These are phyloP conservation scores for Phlegmacium glaucopus DNA, from an alignment of 768 basidiomycete genomes.

Conservation along the genomic window DNA sequence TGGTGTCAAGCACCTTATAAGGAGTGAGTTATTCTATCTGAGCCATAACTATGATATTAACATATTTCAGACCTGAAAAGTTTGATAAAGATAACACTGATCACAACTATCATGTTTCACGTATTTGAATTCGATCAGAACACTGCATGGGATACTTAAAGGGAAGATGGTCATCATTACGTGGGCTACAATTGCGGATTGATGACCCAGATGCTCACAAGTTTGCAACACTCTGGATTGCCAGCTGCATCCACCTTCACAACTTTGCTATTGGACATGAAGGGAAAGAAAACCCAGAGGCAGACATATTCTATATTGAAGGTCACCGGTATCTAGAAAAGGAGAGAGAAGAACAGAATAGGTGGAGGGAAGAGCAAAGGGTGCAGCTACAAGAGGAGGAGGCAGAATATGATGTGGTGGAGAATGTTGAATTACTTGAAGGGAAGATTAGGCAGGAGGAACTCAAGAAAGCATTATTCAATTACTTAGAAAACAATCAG, in stretches of 20 bases:
- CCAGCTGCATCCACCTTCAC: constrained; percentile 27
- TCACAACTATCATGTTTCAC: constrained; percentile 24
- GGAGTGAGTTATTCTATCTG: constrained; percentile 5
- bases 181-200: constrained; percentile 21
- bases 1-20: constrained; percentile 18
- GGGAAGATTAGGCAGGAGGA: constrained; percentile 19
- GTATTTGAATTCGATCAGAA: constrained; percentile 25
- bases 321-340: constrained; percentile 5
- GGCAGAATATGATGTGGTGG: constrained; percentile 2
- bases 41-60: background rate
- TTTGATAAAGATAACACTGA: constrained; percentile 10
- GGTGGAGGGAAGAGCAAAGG: constrained; percentile 2
- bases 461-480: constrained; percentile 14
- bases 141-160: constrained; percentile 28
- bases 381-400: constrained; percentile 4
- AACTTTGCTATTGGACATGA: constrained; percentile 24
- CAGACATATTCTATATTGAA: constrained; percentile 1
- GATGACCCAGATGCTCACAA: constrained; percentile 9
- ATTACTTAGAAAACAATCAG: constrained; percentile 2
- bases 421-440: constrained; percentile 9
- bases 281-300: background rate
- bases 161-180: constrained; percentile 24
- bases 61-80: constrained; percentile 19
- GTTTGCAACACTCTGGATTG: constrained; percentile 25
- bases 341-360: background rate